phyloP scores from a whole-genome alignment of 768 basidiomycete species.

The Chiua virens region DNA sequence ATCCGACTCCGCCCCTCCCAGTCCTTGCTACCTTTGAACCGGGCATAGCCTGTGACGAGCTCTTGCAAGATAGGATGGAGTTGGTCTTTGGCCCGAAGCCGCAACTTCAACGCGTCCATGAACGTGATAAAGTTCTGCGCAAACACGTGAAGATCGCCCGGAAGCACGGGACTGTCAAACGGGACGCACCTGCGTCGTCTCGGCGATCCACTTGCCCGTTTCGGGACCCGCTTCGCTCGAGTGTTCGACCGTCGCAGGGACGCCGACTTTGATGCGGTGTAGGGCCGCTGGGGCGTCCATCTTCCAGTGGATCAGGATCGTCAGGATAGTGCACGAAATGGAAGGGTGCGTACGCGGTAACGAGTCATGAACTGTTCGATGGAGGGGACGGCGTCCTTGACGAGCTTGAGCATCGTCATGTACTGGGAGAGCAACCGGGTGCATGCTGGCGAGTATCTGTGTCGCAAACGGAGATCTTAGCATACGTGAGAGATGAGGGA shows the following conservation, averaged over 20 bases:
- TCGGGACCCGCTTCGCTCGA: slow-evolving; percentile 90
- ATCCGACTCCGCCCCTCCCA: slow-evolving; percentile 93
- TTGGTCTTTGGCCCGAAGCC: slow-evolving; percentile 94
- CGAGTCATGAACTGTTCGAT: slow-evolving; percentile 91
- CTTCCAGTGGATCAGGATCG: slow-evolving; percentile 46
- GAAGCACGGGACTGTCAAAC: no score
- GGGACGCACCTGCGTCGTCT: slow-evolving; percentile 92
- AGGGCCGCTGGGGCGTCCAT: slow-evolving; percentile 94
- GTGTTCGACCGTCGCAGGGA: slow-evolving; percentile 96
- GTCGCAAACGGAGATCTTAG: slow-evolving; percentile 14
- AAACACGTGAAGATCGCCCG: no score
- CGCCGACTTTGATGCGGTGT: slow-evolving; percentile 86
- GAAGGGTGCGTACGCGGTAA: slow-evolving; percentile 60
- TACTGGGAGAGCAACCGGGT: slow-evolving; percentile 93
- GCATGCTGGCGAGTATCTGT: slow-evolving; percentile 96
- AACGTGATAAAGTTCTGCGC: slow-evolving; percentile 95
- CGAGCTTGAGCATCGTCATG: slow-evolving; percentile 96
- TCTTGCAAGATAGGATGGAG: slow-evolving; percentile 93
- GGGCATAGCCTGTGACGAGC: slow-evolving; percentile 90
- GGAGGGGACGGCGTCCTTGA: slow-evolving; percentile 81
- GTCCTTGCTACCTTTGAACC: slow-evolving; percentile 92
- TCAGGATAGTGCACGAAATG: background rate
- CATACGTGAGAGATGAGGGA: background rate
- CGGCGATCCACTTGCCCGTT: slow-evolving; percentile 95
- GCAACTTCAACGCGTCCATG: slow-evolving; percentile 94